Conservation (phyloP, 2,329 filamentous ascomycete genomes). For the Diaporthe nobilis region DNA sequence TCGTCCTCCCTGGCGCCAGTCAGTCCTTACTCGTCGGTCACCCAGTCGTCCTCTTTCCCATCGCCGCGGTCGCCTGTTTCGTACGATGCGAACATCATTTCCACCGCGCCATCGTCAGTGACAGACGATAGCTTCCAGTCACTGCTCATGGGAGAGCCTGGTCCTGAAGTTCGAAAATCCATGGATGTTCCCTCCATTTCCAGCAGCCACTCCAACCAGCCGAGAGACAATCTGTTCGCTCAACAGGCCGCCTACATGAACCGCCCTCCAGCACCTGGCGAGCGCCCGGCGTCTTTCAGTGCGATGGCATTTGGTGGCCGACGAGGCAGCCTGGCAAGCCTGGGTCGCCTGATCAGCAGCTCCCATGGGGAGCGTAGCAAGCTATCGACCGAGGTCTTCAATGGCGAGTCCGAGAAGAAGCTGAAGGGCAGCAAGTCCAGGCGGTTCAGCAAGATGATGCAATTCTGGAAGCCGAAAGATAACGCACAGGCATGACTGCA, state of each 20-base stretch:
- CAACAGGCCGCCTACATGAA: constrained; percentile 62
- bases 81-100: constrained; percentile 80
- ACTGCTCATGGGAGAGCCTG: constrained; percentile 79
- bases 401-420: constrained; percentile 69
- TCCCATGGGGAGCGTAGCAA: constrained; percentile 83
- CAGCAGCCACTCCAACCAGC: constrained; percentile 84
- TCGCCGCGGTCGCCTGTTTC: constrained; percentile 79
- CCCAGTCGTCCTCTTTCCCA: constrained; percentile 75
- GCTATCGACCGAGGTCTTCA: constrained; percentile 76
- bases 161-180: constrained; percentile 79
- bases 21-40: constrained; percentile 74
- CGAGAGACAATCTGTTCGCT: constrained; percentile 72
- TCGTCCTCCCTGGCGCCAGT: constrained; percentile 63
- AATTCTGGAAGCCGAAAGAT: constrained; percentile 81
- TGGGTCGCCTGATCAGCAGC: constrained; percentile 82
- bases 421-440: constrained; percentile 74
- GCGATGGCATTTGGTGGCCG: constrained; percentile 76
- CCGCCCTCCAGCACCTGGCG: constrained; percentile 64
- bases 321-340: constrained; percentile 81
- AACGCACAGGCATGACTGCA: constrained; percentile 28
- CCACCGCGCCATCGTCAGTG: constrained; percentile 81
- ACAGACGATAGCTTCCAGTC: constrained; percentile 82
- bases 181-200: constrained; percentile 80
- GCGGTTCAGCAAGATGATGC: constrained; percentile 80
- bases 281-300: constrained; percentile 74